Evolutionary conservation across 371 early-diverging fungal genomes (phyloP).

Genomic region (Mucor lusitanicus): DNA sequence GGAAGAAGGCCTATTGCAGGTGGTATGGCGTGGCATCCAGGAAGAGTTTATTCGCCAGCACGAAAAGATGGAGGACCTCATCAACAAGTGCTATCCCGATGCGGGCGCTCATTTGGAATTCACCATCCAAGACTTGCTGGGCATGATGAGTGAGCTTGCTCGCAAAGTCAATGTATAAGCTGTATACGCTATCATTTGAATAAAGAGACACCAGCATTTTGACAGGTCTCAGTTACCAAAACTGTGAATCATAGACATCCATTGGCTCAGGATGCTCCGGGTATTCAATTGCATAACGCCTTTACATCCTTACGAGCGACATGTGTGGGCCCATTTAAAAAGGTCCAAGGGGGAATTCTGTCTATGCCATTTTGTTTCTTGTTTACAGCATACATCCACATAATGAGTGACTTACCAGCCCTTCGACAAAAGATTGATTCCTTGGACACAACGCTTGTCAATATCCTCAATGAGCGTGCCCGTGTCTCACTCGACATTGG

Average conservation of each 20-base stretch:
- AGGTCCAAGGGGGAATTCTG: not conserved
- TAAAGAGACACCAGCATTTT: not conserved
- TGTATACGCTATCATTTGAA: not conserved
- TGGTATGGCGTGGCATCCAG: conserved; percentile 92
- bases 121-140: conserved; percentile 82
- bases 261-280: not conserved
- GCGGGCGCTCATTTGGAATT: conserved; percentile 83
- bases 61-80: conserved; percentile 78
- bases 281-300: not conserved
- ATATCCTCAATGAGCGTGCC: conserved; percentile 86
- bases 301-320: not conserved
- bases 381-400: conserved; percentile 17
- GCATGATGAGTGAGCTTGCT: conserved; percentile 66
- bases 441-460: conserved; percentile 77
- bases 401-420: conserved; percentile 45
- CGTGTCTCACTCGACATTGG: conserved; percentile 85
- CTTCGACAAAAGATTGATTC: conserved; percentile 74
- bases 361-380: too few relatives aligned
- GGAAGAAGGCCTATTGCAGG: conserved; percentile 80
- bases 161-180: conserved; percentile 48
- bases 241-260: not conserved
- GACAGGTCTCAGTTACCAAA: not conserved
- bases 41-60: conserved; percentile 85
- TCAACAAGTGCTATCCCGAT: conserved; percentile 86
- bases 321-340: not conserved